A percentile compares a stretch with the other conserved stretches of the same genome.
Conservation (phyloP, 805 yeast species). For the Sugiyamaella floridensis region DNA sequence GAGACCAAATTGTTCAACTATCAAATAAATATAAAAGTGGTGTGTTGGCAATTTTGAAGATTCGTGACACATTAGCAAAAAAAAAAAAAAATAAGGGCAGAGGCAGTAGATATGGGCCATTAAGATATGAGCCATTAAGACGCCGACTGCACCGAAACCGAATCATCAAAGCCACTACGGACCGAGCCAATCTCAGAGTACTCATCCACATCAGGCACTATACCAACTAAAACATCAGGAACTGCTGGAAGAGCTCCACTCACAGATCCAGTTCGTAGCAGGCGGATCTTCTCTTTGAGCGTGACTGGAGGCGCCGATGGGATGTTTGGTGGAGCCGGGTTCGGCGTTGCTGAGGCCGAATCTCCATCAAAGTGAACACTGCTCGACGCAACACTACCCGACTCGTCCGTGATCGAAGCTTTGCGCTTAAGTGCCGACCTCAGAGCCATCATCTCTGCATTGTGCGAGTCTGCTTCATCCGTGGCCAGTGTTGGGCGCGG, state of each 20-base stretch:
- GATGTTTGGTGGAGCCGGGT: conserved; percentile 13
- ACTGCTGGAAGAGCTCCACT: conserved; percentile 7
- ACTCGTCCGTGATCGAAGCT: background rate
- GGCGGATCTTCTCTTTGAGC: conserved; percentile 21
- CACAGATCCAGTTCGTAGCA: conserved; percentile 23
- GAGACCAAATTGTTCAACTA: too few relatives aligned
- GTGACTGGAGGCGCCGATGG: conserved; percentile 24
- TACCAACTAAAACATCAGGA: background rate
- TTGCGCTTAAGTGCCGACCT: background rate
- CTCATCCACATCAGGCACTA: background rate
- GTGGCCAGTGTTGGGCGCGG: background rate
- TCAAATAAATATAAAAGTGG: too few relatives aligned
- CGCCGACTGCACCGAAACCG: background rate
- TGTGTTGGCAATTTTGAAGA: too few relatives aligned
- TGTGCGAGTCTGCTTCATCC: background rate
- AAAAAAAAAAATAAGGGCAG: too few relatives aligned
- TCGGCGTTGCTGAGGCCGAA: background rate
- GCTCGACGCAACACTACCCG: background rate
- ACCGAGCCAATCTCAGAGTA: background rate
- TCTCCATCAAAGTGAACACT: background rate
- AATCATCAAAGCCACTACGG: conserved; percentile 2
- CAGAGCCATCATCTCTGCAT: background rate
- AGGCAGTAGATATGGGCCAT: too few relatives aligned
- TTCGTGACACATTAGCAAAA: too few relatives aligned
- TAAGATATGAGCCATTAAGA: too few relatives aligned